Base-by-base conservation (phyloP, 208 protist genomes). In the Crithidia mellificae region DNA sequence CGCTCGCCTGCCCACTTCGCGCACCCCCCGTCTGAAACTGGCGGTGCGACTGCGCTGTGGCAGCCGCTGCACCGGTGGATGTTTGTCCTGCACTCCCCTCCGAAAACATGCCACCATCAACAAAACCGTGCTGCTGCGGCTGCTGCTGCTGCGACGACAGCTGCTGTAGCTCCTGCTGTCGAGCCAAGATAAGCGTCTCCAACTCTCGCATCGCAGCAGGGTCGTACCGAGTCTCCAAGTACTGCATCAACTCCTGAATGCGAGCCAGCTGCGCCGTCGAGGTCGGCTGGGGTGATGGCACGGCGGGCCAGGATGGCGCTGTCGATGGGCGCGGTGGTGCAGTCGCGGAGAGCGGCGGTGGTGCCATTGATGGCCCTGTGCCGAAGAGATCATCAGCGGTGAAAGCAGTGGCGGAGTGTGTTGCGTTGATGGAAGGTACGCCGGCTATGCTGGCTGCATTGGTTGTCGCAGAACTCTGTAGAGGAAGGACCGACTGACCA, bases 311-410 rank as follows among this genome's bases (percentile, higher is more conserved):
- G n/a, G n/a, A n/a, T n/a, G n/a, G n/a, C n/a, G n/a, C n/a, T n/a
- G n/a, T n/a, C n/a, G n/a, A 38, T 2, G 27, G 6, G 2, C 2
- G 50, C 11, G 6, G 50, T 51, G 36, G 7, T 15, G 12, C 36
- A 2, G 55, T 20, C 46, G 43, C 1, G 8, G 38, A 22, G 2
- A 12, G 34, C 34, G 34, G 34, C 11, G 34, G 34, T 38, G 34
- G 34, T 11, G 34, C 34, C 34, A 38, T 11, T 5, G 34, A 38
- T 11, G 38, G 9, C 27, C 58, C 41, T 30, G 51, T 39, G 43
- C 20, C 63, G 22, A 69, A 69, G 14, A 69, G 63, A 29, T 61
- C 63, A 20, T 61, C 63, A 6, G 53, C 20, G 1, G 63, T 36
- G 38, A 61, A 36, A 32, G 5, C 39, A 36, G 24, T n/a, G n/a